Evolutionary conservation across 169 alveolate genomes (phyloP).

Genomic region (Sarcocystis neurona): DNA sequence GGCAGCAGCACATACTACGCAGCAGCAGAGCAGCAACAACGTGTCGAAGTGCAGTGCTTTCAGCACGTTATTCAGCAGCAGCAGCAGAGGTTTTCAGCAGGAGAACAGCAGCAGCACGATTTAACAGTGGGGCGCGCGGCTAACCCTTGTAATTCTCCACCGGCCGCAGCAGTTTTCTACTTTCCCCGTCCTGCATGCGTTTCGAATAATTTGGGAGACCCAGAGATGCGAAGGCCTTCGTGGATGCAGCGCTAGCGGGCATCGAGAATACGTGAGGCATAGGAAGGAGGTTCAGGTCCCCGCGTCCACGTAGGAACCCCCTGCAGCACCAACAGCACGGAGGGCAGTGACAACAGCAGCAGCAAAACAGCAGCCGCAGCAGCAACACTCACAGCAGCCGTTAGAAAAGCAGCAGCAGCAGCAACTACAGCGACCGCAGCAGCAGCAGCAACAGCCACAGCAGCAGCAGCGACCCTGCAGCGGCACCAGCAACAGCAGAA

Average conservation of each 20-base stretch:
- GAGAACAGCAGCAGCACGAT: too few relatives aligned
- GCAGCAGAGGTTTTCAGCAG: too few relatives aligned
- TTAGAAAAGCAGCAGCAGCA: too few relatives aligned
- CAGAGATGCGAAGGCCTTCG: constrained; percentile 18
- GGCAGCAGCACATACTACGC: too few relatives aligned
- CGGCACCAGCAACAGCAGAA: neutral
- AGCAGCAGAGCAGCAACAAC: too few relatives aligned
- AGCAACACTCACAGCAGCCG: too few relatives aligned
- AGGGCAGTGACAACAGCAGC: neutral
- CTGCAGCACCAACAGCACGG: neutral
- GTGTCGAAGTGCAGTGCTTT: too few relatives aligned
- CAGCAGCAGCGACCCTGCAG: neutral
- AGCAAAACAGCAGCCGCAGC: neutral
- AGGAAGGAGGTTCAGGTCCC: constrained; percentile 25
- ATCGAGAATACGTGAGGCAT: constrained; percentile 26
- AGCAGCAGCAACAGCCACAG: neutral
- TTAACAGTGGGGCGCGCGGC: too few relatives aligned
- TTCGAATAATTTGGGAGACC: neutral
- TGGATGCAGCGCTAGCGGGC: constrained; percentile 43
- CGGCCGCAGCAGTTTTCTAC: neutral
- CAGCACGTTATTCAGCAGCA: too few relatives aligned
- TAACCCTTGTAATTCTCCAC: constrained; percentile 33
- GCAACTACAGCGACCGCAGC: too few relatives aligned
- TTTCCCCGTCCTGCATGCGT: neutral
- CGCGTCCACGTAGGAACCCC: constrained; percentile 4